phyloP scores from a whole-genome alignment of 2,329 filamentous ascomycete species.

The Falciphora oryzae region DNA sequence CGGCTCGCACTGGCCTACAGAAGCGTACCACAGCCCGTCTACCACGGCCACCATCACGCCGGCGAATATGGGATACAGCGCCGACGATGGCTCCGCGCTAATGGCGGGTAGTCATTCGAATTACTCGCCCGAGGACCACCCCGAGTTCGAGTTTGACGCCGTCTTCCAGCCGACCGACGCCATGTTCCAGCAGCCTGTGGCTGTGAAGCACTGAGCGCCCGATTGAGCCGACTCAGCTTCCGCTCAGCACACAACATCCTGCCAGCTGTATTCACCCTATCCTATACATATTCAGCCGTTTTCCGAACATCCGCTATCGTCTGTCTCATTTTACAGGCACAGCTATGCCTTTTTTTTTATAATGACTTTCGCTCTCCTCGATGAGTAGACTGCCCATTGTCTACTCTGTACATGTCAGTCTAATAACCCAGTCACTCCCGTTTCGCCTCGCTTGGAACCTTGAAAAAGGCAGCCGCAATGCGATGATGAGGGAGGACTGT shows the following conservation, averaged over 20 bases:
- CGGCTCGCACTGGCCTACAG: conserved; percentile 10
- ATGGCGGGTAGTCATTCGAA: not conserved
- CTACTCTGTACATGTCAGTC: not conserved
- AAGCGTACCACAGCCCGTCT: conserved; percentile 18
- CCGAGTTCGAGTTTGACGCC: conserved; percentile 14
- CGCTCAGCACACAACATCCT: not conserved
- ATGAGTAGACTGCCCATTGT: not conserved
- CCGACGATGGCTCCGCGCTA: not conserved
- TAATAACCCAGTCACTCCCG: not conserved
- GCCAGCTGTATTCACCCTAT: not conserved
- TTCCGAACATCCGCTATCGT: not conserved
- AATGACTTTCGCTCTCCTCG: not conserved
- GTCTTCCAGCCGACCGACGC: conserved; percentile 5
- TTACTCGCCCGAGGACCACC: conserved; percentile 13
- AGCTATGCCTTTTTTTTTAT: not conserved
- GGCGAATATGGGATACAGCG: conserved; percentile 13
- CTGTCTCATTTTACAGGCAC: not conserved
- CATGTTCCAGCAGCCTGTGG: conserved; percentile 1
- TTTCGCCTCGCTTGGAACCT: not conserved
- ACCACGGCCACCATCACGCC: conserved; percentile 22
- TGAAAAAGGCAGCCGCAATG: not conserved
- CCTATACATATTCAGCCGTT: not conserved
- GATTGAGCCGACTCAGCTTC: not conserved
- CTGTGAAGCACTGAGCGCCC: not conserved
- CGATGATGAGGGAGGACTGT: not conserved